Evolutionary conservation across 1,284 basidiomycete genomes (phyloP), one percentile per base, ranked within the genome.

Genomic region (Ustilago shanxiensis): DNA sequence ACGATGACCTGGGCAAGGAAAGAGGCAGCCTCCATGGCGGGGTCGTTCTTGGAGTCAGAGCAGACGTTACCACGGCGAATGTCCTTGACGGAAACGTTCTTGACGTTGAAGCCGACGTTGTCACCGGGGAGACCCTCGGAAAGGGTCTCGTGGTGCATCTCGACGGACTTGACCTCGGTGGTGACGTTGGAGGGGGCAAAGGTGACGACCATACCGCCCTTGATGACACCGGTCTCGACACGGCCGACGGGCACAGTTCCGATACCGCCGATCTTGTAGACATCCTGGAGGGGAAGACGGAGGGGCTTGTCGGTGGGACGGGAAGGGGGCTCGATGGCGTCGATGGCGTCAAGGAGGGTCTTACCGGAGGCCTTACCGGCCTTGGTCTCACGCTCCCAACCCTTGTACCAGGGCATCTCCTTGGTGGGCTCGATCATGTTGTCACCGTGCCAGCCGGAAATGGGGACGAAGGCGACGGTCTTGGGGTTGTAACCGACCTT

Each of bases 241-340:
- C 97, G 96, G 88, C 96, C 96, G 89, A 99, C 96, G 88, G 96
- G 96, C 85, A 99, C 97, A 86, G 96, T 99, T 84, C 96, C 96
- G 87, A 99, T 99, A 95, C 96, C 96, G 90, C 96, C 96, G 87
- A 99, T 99, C 92, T 99, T 99, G 94, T 99, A 99, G 86, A 99
- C 96, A 91, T 99, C 96, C 91, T 99, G 96, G 89, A 99, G 95
- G 86, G 96, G 96, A 81, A 99, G 95, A 90, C 96, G 95, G 89
- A 99, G 96, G 85, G 96, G 95, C 91, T 97, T 98, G 91, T 99
- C 96, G 88, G 93, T 93, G 82, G 97, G 97, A 88, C 96, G 94
- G 81, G 90, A 88, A 75, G 96, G 96, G 87, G 97, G 95, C 87
- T 99, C 97, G 87, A 99, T 99, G 88, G 95, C 95, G 87, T 99